Base-by-base conservation (phyloP, 1,284 basidiomycete genomes). In the Heterobasidion annosum region DNA sequence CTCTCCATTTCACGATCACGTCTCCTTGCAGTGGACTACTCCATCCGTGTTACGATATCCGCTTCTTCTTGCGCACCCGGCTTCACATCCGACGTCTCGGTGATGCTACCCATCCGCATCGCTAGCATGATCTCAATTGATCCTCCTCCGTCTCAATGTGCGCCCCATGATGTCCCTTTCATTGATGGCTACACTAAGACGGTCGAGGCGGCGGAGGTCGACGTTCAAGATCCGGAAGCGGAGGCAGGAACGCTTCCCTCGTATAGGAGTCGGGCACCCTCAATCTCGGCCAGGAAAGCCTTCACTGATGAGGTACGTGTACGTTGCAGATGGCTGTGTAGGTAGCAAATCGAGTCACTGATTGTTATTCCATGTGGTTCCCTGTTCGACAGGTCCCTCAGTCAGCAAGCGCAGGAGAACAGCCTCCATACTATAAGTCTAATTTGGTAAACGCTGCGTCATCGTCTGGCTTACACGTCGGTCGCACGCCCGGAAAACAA, bases 101-200 rank as follows among this genome's bases (percentile, higher is more conserved):
- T 86, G 47, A 79, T 79, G 34, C 68, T 93, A 10, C 91, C 91
- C 0, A 70, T 93, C 57, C 73, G 78, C 10, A 81, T 93, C 63
- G 74, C 92, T 70, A 90, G 86, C 66, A 88, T 90, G 67, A 69
- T 91, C 18, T 93, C 91, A 15, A 70, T 93, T 57, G 90, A 93
- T 64, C 88, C 89, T 33, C 84, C 85, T 15, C 82, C 85, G 3
- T 57, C 50, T 40, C 32, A 50, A 43, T 51, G 50, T 51, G 19
- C 43, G 16, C 58, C 55, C 1, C 34, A 37, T 16, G 52, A 56
- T 32, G 37, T 37, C 8, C 15, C 35, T 44, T 35, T 25, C n/a
- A 12, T 34, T 34, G 43, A 54, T 15, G 9, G 48, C 8, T 50
- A 44, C 48, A 37, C 34, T 37, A 40, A 44, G 40, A 47, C 35